Evolutionary conservation across 441 rosid genomes (phyloP).

Genomic region (Corymbia citriodora): DNA sequence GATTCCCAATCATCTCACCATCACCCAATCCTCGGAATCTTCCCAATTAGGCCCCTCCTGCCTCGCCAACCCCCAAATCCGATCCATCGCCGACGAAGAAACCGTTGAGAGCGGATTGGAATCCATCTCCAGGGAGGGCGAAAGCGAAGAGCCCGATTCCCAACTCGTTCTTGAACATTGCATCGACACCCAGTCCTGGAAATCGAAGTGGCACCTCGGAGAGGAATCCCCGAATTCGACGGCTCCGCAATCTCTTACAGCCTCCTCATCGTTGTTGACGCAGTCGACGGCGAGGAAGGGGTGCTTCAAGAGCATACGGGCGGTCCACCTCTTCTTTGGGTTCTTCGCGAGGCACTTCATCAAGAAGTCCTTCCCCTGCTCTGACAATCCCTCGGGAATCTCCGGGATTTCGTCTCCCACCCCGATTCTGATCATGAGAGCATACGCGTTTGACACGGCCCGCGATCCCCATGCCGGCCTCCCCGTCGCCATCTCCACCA

Average conservation of each 20-base stretch:
- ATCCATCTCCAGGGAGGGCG: neutral
- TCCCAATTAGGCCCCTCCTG: conserved; percentile 40
- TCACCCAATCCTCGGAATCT: conserved; percentile 42
- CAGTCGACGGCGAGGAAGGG: conserved; percentile 28
- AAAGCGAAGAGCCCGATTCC: neutral
- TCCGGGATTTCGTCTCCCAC: conserved; percentile 7
- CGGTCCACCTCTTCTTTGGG: conserved; percentile 11
- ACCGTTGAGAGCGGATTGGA: conserved; percentile 7
- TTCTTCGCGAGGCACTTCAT: conserved; percentile 18
- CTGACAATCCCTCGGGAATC: conserved; percentile 16
- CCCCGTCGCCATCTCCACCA: conserved; percentile 27
- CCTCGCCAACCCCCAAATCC: conserved; percentile 28
- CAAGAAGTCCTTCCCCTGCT: conserved; percentile 25
- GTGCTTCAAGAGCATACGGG: conserved; percentile 21
- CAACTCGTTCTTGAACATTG: neutral
- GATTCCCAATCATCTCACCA: conserved; percentile 28
- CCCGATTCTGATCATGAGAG: conserved; percentile 7
- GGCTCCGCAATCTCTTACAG: conserved; percentile 53
- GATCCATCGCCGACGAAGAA: conserved; percentile 14
- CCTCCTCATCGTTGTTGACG: conserved; percentile 37
- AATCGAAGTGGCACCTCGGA: conserved; percentile 10
- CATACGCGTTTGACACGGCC: neutral
- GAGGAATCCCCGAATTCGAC: conserved; percentile 35
- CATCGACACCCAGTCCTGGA: conserved; percentile 16
- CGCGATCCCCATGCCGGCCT: conserved; percentile 12